These are phyloP conservation scores for Yarrowia bubula DNA, from an alignment of 805 yeast species.

Conservation along the genomic window DNA sequence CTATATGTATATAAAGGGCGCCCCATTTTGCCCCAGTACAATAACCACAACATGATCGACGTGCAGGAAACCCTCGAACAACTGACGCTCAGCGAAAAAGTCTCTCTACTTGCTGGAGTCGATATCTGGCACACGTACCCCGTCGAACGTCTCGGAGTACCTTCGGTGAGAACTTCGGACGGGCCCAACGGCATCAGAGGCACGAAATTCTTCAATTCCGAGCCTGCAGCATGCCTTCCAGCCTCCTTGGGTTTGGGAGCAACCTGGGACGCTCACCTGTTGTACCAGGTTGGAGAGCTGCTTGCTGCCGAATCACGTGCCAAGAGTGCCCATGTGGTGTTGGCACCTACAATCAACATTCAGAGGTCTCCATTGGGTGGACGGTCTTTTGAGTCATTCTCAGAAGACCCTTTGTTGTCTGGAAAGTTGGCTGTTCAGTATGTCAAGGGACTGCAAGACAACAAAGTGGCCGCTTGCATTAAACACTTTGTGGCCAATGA, in stretches of 20 bases:
- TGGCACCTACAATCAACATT: conserved; percentile 54
- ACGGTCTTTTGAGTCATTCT: conserved; percentile 59
- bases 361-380: conserved; percentile 61
- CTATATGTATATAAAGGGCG: neutral
- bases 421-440: conserved; percentile 50
- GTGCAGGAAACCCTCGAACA: neutral
- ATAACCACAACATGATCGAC: neutral
- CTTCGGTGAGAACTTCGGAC: neutral
- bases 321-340: conserved; percentile 52
- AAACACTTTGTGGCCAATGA: conserved; percentile 67
- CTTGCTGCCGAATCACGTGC: conserved; percentile 56
- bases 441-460: conserved; percentile 54
- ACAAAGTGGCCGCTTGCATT: conserved; percentile 53
- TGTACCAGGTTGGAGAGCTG: conserved; percentile 32
- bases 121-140: neutral
- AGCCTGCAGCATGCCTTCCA: conserved; percentile 1
- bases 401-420: conserved; percentile 57
- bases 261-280: neutral
- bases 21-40: no score
- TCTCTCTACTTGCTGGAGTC: neutral
- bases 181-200: conserved; percentile 9
- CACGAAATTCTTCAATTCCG: conserved; percentile 3
- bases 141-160: neutral
- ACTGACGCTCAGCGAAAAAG: neutral
- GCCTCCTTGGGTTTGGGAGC: conserved; percentile 7